Base-by-base conservation (phyloP, 352 stramenopile species). In the Phytophthora crassamura region DNA sequence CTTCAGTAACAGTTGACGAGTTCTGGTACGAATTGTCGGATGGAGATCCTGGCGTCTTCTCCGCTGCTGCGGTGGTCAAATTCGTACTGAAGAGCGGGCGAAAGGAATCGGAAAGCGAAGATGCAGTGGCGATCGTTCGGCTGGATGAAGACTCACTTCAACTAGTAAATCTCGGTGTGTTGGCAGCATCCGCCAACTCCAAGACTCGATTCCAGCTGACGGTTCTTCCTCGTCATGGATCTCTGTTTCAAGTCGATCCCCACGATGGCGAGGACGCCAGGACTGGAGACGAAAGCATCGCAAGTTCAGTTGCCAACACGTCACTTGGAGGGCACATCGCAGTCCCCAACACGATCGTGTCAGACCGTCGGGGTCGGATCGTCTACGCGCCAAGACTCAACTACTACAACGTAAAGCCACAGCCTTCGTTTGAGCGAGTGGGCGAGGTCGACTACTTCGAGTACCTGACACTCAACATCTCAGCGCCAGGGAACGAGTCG, bases 141-240 rank as follows among this genome's bases (percentile, higher is more conserved):
- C 65, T 93, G 1, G 53, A 88, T 6, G 84, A 93, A 74, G 79
- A 91, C 50, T 80, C 82, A 3, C 53, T 72, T 28, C 56, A 64
- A 22, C 20, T 71, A 11, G n/a, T 91, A 14, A 46, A 55, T 22
- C 46, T 93, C 7, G 38, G 25, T 2, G 47, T 72, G 7, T 30
- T 86, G 5, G 47, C 65, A 12, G 69, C 75, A 34, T 51, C 73
- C 49, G 41, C 86, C 12, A 61, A 62, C 42, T 45, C 69, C 20
- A 60, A 54, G n/a, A 74, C 58, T 12, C 35, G 30, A n/a, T 78
- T 86, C 14, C 32, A 58, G 22, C 52, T 93, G 35, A 75, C 67
- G 1, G 22, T 46, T 22, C 50, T 85, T 3, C 84, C 84, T 41
- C 54, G 48, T 0, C 57, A 85, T 56, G 84, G 84, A 34, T 18